Base-by-base conservation (phyloP, 1,139 yeast genomes). In the Geotrichum bryndzae region DNA sequence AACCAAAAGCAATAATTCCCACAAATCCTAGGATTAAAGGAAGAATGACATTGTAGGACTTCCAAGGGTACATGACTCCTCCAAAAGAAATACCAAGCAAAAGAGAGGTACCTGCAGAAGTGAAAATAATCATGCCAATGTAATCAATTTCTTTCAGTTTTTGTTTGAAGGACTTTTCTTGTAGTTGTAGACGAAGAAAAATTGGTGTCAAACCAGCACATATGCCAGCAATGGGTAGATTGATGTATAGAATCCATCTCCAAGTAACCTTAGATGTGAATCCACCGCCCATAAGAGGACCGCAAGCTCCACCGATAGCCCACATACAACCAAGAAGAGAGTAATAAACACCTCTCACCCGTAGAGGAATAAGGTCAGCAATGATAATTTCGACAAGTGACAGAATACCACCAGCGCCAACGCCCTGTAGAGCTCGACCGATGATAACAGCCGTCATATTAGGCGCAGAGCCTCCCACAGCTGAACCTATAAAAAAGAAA, bases 211-310 rank as follows among this genome's bases (percentile, higher is more conserved):
- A 68, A 0, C 74, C 69, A n/a, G 80, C 72, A 0, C 87, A 84
- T 2, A 80, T 64, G 0, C 87, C 90, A 27, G 88, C 88, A 51
- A 85, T 74, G 2, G 91, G 90, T 61, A 87, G 72, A 70, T 87
- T 87, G 67, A 87, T 79, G 71, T 84, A 87, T 71, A 87, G 87
- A 67, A 88, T 84, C 91, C 92, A 87, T 69, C 92, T 79, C 92
- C 92, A 87, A n/a, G 84, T 76, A 1, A 82, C 84, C 33, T 80
- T 77, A 15, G 82, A 71, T 0, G 87, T 78, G 66, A 85, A 81
- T 0, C 85, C 85, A 31, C 90, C 90, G 18, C 91, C 90, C 54
- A 86, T 71, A 59, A 86, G 76, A 0, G 92, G 92, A 0, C 90
- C 91, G 52, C 80, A 69, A 1, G 87, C 87, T 33, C 84, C 77